These are phyloP conservation scores for Salix udensis DNA, from an alignment of 345 rosid species.

Conservation along the genomic window DNA sequence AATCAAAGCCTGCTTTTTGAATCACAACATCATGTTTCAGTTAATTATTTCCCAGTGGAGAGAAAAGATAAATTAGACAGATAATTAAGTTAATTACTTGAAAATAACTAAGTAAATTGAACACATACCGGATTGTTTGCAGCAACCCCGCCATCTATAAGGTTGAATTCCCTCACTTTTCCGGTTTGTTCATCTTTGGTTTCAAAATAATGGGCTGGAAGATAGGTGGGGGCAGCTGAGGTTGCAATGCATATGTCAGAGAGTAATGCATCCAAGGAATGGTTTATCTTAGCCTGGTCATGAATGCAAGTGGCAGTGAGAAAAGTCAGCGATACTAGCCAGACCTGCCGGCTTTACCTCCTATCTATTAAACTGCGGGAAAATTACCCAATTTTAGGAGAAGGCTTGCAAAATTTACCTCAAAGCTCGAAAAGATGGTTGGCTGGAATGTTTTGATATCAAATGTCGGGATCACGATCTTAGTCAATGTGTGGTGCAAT, in stretches of 20 bases:
- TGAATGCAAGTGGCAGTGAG: neutral
- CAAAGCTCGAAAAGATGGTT: constrained; percentile 42
- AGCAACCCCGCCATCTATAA: constrained; percentile 30
- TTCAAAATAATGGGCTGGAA: constrained; percentile 35
- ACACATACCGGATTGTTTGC: constrained; percentile 32
- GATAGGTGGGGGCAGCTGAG: constrained; percentile 68
- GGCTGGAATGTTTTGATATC: constrained; percentile 72
- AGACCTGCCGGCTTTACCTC: no score
- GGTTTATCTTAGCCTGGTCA: constrained; percentile 22
- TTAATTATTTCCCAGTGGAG: neutral
- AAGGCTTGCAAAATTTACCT: constrained; percentile 18
- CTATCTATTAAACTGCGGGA: neutral
- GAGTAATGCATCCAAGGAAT: constrained; percentile 48
- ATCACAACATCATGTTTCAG: neutral
- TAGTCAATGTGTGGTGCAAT: constrained; percentile 55
- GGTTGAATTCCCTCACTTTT: constrained; percentile 22
- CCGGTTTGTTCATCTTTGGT: constrained; percentile 6
- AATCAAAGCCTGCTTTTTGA: constrained; percentile 4
- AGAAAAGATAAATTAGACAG: no score
- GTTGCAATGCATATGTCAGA: constrained; percentile 68
- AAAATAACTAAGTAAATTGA: no score
- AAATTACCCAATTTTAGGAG: constrained; percentile 52
- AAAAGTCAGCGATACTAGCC: neutral
- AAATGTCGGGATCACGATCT: constrained; percentile 60
- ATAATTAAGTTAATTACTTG: no score